Percentiles rank a stretch among this genome's conserved stretches.
Conservation (phyloP, 2,329 filamentous ascomycete species). For the Ophiostoma tasmaniense region DNA sequence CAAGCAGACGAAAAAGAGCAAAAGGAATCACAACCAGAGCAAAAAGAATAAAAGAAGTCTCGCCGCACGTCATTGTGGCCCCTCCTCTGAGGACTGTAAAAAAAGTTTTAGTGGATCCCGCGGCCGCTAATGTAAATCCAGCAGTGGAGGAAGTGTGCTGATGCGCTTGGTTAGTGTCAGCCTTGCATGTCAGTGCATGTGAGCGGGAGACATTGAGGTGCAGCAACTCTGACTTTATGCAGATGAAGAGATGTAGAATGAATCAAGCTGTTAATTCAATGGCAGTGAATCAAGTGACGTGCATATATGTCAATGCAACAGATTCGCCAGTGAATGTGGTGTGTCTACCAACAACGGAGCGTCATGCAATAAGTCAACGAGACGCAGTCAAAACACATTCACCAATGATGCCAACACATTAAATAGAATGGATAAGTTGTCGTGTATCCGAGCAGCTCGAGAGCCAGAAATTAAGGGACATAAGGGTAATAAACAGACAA, state of each 20-base stretch:
- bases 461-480: neutral
- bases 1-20: neutral
- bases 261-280: too few species aligned
- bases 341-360: neutral
- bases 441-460: neutral
- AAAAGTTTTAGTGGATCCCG: conserved; percentile 8
- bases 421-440: neutral
- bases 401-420: conserved; percentile 5
- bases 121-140: conserved; percentile 13
- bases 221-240: too few species aligned
- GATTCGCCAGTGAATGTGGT: neutral
- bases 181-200: neutral
- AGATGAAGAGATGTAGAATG: too few species aligned
- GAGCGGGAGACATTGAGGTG: neutral
- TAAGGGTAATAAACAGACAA: conserved; percentile 3
- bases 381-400: neutral
- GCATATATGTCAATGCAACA: neutral
- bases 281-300: too few species aligned
- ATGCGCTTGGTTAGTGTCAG: neutral
- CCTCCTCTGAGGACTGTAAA: conserved; percentile 1
- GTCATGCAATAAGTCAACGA: neutral
- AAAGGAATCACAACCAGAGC: neutral
- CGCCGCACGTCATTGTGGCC: conserved; percentile 8
- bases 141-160: neutral
- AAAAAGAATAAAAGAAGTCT: neutral